Evolutionary conservation across 345 rosid genomes (phyloP).

Genomic region (Heritiera littoralis): DNA sequence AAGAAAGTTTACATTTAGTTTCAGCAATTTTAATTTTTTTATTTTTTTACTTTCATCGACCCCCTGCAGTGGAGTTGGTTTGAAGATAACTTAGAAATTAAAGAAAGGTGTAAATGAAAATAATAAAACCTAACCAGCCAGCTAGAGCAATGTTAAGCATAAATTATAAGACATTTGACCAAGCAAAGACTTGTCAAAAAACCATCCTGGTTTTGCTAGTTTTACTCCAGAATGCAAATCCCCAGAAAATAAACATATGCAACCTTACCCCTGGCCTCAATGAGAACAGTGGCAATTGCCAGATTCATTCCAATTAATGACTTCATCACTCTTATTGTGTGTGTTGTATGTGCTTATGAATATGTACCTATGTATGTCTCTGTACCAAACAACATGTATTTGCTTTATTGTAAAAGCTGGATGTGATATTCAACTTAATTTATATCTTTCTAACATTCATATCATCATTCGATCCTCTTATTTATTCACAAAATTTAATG

Average conservation of each 20-base stretch:
- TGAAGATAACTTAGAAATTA: conserved; percentile 2
- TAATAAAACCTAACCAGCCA: not conserved
- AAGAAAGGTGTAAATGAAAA: not conserved
- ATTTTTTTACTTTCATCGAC: not conserved
- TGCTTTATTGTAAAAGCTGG: not conserved
- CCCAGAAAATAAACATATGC: not conserved
- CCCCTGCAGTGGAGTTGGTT: not conserved
- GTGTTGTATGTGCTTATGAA: not conserved
- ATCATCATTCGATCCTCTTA: not conserved
- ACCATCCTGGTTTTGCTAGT: not conserved
- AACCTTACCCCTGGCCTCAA: not conserved
- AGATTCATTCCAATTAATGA: not conserved
- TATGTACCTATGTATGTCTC: not conserved
- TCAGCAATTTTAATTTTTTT: not conserved
- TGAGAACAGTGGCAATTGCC: not conserved
- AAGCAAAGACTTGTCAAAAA: not conserved
- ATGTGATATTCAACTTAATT: not conserved
- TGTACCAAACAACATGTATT: not conserved
- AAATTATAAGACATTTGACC: not conserved
- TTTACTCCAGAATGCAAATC: conserved; percentile 1
- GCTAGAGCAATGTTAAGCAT: not conserved
- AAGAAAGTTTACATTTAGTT: not conserved
- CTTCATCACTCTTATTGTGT: not conserved
- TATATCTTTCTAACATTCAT: not conserved
- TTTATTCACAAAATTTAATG: not conserved